Evolutionary conservation across 1,284 basidiomycete genomes (phyloP), one percentile per base, ranked within the genome.

Genomic region (Ustilago lituana): DNA sequence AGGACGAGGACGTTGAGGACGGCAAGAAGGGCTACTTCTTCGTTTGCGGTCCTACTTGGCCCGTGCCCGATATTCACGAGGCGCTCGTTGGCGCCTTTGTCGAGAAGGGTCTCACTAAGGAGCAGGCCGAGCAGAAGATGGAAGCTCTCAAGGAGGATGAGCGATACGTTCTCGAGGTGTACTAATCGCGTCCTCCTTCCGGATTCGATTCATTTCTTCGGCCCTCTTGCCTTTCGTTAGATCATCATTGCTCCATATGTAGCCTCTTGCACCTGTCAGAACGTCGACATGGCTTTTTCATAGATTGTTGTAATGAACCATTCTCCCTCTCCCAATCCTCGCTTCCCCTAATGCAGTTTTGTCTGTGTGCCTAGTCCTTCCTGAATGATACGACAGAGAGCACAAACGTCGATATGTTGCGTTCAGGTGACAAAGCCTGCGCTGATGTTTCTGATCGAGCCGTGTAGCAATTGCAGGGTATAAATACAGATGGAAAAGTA

Each of bases 21-120:
- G 73, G 71, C 46, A 58, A 74, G 51, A 68, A 77, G 43, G 73
- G 79, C 33, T 92, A 90, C 78, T 98, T 98, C 85, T 98, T 95
- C 84, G 86, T 99, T 47, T 98, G 96, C 83, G 96, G 96, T 32
- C 94, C 94, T 27, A 97, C 94, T 23, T 97, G 94, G 94, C 95
- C 95, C 23, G 94, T 98, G 15, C 94, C 95, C 5, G 96, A 98
- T 79, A 92, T 98, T 14, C 95, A 91, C 79, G 91, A 95, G 83
- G 92, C 94, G 1, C 86, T 99, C 45, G 89, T 94, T 17, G 87
- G 87, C 31, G 89, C 92, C 2, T 85, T 97, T 64, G 86, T 87
- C 33, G 62, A 89, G 81, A 88, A 89, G 64, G 89, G 89, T 23
- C 85, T 89, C 81, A 86, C 88, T 15, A 84, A 86, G 49, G 86